Evolutionary conservation across 345 rosid genomes (phyloP), one percentile per base, ranked within the genome.

Genomic region (Gossypium thurberi): DNA sequence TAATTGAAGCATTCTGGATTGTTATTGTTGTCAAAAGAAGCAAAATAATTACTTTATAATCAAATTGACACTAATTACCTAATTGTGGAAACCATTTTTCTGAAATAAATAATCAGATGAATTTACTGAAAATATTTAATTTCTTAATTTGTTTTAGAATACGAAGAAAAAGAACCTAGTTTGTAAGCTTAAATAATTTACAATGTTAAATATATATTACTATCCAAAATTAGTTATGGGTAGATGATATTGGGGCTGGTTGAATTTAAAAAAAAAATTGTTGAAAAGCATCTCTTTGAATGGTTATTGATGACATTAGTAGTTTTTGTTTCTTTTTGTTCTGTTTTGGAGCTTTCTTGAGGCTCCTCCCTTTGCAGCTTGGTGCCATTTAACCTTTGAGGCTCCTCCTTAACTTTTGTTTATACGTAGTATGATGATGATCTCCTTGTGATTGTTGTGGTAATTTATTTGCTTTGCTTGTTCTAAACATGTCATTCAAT

Each of bases 341-440:
- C 51, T 12, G n/a, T 65, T 65, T 43, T 65, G n/a, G 33, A 20
- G 70, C 51, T 44, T 65, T 65, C 50, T 65, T 20, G 17, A 64
- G 69, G 26, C 17, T 42, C 18, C 8, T 3, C 8, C 9, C 13
- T 64, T 64, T 64, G 10, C 10, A 42, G 28, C 68, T 42, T 64
- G 68, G 68, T 42, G 7, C 20, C 48, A n/a, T 18, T 40, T 18
- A 64, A 42, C 48, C 20, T 64, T 65, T 43, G 50, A 18, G 44
- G 33, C 33, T 33, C 7, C 40, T 33, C 40, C 23, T 65, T 20
- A 43, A 28, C 33, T 20, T 65, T 65, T 43, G 17, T 11, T 43
- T 33, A 33, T 33, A 33, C 40, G 7, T 33, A 33, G 40, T 33
- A 33, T 33, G 40, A 33, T 33, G 40, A 33, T 33, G 40, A 12